These are phyloP conservation scores for Blastocystis sp. DNA, from an alignment of 352 stramenopile species.

Conservation along the genomic window DNA sequence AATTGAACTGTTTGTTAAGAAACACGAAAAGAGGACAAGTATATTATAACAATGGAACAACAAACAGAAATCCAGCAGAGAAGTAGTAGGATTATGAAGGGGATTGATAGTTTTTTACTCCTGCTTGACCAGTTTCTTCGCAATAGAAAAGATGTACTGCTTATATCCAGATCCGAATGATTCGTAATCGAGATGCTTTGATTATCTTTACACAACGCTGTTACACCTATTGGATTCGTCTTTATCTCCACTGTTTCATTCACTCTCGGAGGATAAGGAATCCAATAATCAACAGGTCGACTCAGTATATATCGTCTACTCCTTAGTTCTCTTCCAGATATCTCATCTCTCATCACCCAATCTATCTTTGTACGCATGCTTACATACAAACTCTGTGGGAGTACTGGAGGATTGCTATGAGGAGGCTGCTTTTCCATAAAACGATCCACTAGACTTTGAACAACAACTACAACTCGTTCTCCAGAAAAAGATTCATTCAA, in stretches of 20 bases:
- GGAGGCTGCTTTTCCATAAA: neutral
- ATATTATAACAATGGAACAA: neutral
- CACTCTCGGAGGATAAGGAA: neutral
- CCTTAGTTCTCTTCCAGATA: neutral
- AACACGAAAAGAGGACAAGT: neutral
- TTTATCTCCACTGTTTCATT: neutral
- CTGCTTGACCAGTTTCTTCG: neutral
- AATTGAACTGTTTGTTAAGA: constrained; percentile 22
- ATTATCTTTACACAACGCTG: neutral
- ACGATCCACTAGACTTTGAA: neutral
- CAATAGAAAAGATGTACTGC: no score
- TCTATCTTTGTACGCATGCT: neutral
- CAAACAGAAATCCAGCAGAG: neutral
- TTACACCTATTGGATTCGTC: neutral
- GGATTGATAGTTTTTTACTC: neutral
- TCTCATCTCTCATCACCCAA: neutral
- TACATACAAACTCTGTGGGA: constrained; percentile 42
- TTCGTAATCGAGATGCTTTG: neutral
- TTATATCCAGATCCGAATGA: neutral
- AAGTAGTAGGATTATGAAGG: neutral
- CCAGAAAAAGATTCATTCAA: neutral
- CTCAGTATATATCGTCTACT: neutral
- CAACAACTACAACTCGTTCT: neutral
- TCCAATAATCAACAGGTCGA: neutral
- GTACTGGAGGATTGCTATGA: neutral